A percentile compares a stretch with the other conserved stretches of the same genome.
phyloP scores from a whole-genome alignment of 2,329 filamentous ascomycete genomes.

The Kalmusia sp. region DNA sequence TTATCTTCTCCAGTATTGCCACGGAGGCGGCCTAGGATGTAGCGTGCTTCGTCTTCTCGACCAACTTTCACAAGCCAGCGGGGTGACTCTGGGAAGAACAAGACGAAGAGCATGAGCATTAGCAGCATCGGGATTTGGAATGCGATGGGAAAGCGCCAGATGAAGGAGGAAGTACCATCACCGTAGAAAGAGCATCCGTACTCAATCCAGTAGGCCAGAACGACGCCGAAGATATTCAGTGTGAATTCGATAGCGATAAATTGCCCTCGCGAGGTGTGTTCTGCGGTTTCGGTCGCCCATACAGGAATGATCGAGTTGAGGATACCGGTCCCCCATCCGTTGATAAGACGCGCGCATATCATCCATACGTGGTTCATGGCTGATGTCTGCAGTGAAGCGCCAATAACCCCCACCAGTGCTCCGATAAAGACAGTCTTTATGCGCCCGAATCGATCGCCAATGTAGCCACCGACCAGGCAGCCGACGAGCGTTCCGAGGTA shows the following conservation, averaged over 20 bases:
- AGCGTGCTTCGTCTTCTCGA: constrained; percentile 70
- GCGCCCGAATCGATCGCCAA: constrained; percentile 33
- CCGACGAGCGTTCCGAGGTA: constrained; percentile 39
- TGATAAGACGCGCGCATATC: constrained; percentile 62
- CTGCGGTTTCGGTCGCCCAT: constrained; percentile 74
- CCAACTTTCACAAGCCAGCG: constrained; percentile 72
- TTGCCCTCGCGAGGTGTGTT: constrained; percentile 71
- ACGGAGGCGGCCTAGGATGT: constrained; percentile 69
- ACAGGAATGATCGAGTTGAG: constrained; percentile 75
- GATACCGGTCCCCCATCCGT: constrained; percentile 73
- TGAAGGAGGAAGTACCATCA: constrained; percentile 63
- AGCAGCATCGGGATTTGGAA: constrained; percentile 73
- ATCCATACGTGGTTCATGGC: constrained; percentile 70
- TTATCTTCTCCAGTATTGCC: constrained; percentile 61
- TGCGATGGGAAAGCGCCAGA: constrained; percentile 73
- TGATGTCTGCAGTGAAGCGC: constrained; percentile 69
- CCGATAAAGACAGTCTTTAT: constrained; percentile 38
- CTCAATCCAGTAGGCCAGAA: constrained; percentile 63
- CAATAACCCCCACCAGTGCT: constrained; percentile 43
- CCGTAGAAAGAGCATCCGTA: constrained; percentile 67
- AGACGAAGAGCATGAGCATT: constrained; percentile 61
- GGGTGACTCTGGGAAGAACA: constrained; percentile 75
- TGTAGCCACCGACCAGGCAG: constrained; percentile 30
- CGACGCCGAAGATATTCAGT: constrained; percentile 74
- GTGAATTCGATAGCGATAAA: constrained; percentile 78